Evolutionary conservation across 495 filamentous ascomycete genomes (phyloP), one percentile per base, ranked within the genome.

Genomic region (Daldinia bambusicola): DNA sequence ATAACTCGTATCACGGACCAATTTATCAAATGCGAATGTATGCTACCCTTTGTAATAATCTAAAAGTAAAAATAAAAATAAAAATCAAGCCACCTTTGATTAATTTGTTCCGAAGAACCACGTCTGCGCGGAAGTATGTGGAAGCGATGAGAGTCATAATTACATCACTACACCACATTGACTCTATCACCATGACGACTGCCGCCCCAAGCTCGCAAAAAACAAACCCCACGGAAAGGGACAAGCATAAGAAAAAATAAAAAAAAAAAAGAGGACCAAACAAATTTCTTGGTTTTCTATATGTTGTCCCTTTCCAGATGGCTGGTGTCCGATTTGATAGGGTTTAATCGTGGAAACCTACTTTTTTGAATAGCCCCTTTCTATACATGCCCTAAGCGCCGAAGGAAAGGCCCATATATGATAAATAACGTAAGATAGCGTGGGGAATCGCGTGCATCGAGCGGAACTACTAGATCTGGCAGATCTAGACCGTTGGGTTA

Each of bases 101-200:
- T 18, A 9, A 53, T 14, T 32, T 6, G 14, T 13, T 32, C 50
- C 7, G 13, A 7, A 41, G 37, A 10, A 10, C 13, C 13, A 13
- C 20, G 12, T 59, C 22, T 16, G 31, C 10, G 7, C 13, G 7
- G 37, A 43, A 31, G 7, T 12, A 43, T 9, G 6, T 14, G 31
- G 38, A 43, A 34, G 6, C 7, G 2, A 30, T 30, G 37, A 45
- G 56, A 31, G 56, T 73, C 70, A 73, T 73, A 0, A 73, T 73
- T 69, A 73, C 70, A 69, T 73, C 70, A 73, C 8, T 51, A 34
- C 18, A 40, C 50, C 22, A 13, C 38, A 10, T 57, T 7, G 32
- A 53, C 40, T 41, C 18, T 61, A 59, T 72, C 70, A 72, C 48
- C 65, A 63, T 69, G 70, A 72, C 70, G 56, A 43, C 13, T 34